phyloP scores from a whole-genome alignment of 805 yeast species.

The Tetrapisispora phaffii region DNA sequence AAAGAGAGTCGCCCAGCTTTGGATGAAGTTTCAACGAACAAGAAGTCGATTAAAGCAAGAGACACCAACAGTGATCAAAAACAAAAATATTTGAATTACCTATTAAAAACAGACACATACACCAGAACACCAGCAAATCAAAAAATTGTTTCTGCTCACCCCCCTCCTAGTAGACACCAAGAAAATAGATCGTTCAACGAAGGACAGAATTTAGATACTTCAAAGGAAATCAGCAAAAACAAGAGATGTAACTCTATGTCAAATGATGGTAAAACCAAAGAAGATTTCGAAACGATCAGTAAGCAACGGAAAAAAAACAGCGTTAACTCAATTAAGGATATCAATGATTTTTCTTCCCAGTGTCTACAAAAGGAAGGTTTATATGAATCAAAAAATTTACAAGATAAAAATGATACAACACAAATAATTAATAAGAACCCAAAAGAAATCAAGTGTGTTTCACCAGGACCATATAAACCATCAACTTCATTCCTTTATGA shows the following conservation, averaged over 20 bases:
- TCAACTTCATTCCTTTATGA: conserved; percentile 6
- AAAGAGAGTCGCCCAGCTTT: conserved; percentile 15
- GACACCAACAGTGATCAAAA: conserved; percentile 5
- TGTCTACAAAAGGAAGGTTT: not conserved
- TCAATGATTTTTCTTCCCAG: not conserved
- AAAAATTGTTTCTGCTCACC: not conserved
- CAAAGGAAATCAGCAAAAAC: not conserved
- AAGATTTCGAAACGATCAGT: not conserved
- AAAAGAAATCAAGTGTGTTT: conserved; percentile 1
- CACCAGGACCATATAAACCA: conserved; percentile 8
- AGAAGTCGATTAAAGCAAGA: conserved; percentile 2
- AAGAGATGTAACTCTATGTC: not conserved
- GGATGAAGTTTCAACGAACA: conserved; percentile 10
- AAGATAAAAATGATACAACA: not conserved
- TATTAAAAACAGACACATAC: not conserved
- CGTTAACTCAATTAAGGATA: not conserved
- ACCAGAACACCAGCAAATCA: not conserved
- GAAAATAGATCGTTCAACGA: not conserved
- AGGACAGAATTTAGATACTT: not conserved
- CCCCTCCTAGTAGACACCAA: not conserved
- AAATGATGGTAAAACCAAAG: not conserved
- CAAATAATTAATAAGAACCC: not conserved
- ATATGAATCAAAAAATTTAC: not conserved
- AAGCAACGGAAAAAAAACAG: not conserved
- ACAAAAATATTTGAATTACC: conserved; percentile 8